Evolutionary conservation across 768 basidiomycete species (phyloP).

Genomic region (Phallus indusiatus): DNA sequence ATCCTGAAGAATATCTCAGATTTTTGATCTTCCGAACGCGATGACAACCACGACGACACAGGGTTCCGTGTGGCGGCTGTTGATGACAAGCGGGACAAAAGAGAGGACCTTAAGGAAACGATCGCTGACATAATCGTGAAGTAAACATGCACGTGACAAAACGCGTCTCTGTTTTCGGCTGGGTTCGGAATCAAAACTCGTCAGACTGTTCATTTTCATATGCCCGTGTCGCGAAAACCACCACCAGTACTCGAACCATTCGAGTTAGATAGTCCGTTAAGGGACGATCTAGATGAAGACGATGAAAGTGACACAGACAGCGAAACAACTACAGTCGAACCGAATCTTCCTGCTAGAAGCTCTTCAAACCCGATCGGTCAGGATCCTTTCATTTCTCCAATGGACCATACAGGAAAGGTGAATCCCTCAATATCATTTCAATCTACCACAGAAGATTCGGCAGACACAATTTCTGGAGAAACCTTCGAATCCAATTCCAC

Average conservation of each 20-base stretch:
- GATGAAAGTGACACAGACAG: background rate
- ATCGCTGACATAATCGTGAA: background rate
- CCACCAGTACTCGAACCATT: background rate
- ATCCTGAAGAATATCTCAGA: background rate
- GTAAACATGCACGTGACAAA: background rate
- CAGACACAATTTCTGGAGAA: too few relatives aligned
- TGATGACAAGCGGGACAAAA: background rate
- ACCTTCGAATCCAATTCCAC: too few relatives aligned
- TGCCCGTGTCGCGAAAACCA: slow-evolving; percentile 6
- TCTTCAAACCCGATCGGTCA: background rate
- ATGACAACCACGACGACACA: background rate
- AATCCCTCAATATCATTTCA: background rate
- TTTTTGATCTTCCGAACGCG: background rate
- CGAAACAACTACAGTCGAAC: background rate
- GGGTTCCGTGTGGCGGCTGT: background rate
- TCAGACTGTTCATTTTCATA: background rate
- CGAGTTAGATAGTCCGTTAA: background rate
- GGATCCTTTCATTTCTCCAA: background rate
- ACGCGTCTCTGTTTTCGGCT: background rate
- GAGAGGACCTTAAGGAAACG: background rate
- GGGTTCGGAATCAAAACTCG: background rate
- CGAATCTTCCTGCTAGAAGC: background rate
- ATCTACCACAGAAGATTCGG: background rate
- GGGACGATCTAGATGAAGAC: background rate
- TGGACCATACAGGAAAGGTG: background rate